Base-by-base conservation (phyloP, 176 grass and related monocot genomes). In the Oryza australiensis region DNA sequence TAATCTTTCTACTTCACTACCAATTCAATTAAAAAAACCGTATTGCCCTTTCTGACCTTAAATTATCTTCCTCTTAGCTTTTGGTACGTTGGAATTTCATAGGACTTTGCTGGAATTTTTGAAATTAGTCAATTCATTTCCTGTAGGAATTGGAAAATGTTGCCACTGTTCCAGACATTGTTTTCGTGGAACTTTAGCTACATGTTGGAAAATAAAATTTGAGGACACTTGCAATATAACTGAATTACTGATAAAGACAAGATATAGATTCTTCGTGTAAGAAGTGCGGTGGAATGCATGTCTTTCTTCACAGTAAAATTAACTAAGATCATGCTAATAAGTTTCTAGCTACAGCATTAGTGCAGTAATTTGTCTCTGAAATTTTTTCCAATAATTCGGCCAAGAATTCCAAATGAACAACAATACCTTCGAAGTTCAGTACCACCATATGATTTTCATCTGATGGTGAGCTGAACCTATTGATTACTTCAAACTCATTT, bases 271-370 rank as follows among this genome's bases (percentile, higher is more conserved):
- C 26, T 83, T 77, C 73, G 42, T 71, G 40, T 37, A 40, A 28
- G 12, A 84, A 88, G 48, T 80, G 70, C 81, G 69, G 64, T 45
- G 60, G 70, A 88, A 88, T 74, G 26, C 75, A n/a, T 68, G 11
- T 24, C 40, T 84, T 84, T 34, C 7, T 84, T 82, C 42, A 65
- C 73, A 78, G 65, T 28, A 59, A 49, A 68, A 40, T 45, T 68
- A 68, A 73, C 35, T 34, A 77, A 24, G 14, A 83, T 53, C 9
- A 67, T 22, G 38, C 46, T 55, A 64, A 68, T 55, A 73, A 68
- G 27, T 71, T 72, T 68, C 60, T 28, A 72, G 73, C 42, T 85
- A 85, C 63, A 89, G 46, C 77, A 75, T 60, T 41, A 73, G 42
- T 30, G 34, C 40, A 80, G 46, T 51, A 57, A 60, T 11, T 60